A percentile compares a stretch with the other conserved stretches of the same genome.
These are phyloP conservation scores for Chaetothyriales sp. DNA, from an alignment of 2,329 filamentous ascomycete species.

Conservation along the genomic window DNA sequence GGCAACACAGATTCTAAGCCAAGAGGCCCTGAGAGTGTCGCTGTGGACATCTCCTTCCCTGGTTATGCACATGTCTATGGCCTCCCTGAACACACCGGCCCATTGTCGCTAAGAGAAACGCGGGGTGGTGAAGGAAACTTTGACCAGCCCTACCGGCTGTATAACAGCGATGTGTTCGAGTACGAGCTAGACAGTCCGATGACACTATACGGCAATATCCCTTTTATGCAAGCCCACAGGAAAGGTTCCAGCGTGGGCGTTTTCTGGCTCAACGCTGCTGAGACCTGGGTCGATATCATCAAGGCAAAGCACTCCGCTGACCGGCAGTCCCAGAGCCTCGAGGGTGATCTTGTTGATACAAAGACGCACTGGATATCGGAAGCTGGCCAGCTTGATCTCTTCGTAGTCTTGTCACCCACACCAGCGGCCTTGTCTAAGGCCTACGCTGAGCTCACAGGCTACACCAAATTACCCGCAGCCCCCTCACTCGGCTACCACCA, in stretches of 20 bases:
- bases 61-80: conserved; percentile 88
- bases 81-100: conserved; percentile 82
- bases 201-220: conserved; percentile 95
- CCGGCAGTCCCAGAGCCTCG: conserved; percentile 57
- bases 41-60: conserved; percentile 78
- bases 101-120: conserved; percentile 77
- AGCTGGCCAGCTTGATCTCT: conserved; percentile 74
- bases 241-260: conserved; percentile 88
- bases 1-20: conserved; percentile 92
- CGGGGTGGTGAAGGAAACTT: conserved; percentile 72
- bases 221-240: conserved; percentile 93
- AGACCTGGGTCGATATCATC: conserved; percentile 92
- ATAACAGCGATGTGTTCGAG: conserved; percentile 95
- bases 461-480: conserved; percentile 77
- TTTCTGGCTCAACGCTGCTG: conserved; percentile 93
- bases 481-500: conserved; percentile 92
- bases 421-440: conserved; percentile 65
- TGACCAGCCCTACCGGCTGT: conserved; percentile 78
- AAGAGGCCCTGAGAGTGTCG: conserved; percentile 83
- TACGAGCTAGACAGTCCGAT: conserved; percentile 95
- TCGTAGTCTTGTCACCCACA: conserved; percentile 82
- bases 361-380: conserved; percentile 97
- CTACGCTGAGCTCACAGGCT: conserved; percentile 83
- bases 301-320: conserved; percentile 63
- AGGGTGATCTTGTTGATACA: conserved; percentile 54